Evolutionary conservation across 768 basidiomycete species (phyloP).

Genomic region (Russula virescens): DNA sequence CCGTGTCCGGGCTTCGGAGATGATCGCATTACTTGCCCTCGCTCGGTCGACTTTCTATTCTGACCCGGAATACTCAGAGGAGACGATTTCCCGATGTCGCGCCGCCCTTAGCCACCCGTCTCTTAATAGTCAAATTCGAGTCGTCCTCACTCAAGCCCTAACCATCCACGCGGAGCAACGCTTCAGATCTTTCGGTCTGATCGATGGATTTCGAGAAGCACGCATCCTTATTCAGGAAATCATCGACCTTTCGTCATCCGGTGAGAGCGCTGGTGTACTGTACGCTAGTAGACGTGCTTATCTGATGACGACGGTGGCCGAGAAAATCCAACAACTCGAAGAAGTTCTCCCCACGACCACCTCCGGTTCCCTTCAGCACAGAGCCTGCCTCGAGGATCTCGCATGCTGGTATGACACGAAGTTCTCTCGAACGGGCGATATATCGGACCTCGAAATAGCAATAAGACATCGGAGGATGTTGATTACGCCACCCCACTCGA

Average conservation of each 20-base stretch:
- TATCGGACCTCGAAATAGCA: not conserved
- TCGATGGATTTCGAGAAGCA: not conserved
- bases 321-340: constrained; percentile 7
- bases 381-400: not conserved
- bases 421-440: not conserved
- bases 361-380: not conserved
- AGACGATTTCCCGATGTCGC: not conserved
- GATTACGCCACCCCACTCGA: not conserved
- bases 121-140: not conserved
- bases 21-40: not conserved
- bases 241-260: not conserved
- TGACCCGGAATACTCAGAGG: not conserved
- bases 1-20: not conserved
- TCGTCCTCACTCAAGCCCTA: not conserved
- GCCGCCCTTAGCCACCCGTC: not conserved
- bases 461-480: not conserved
- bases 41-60: not conserved
- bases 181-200: not conserved
- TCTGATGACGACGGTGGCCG: not conserved
- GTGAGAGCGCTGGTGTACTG: not conserved
- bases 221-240: not conserved
- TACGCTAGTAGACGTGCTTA: not conserved
- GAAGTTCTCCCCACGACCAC: not conserved
- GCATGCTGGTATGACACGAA: not conserved
- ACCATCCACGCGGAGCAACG: not conserved